A percentile compares a stretch with the other conserved stretches of the same genome.
Evolutionary conservation across 1,284 basidiomycete genomes (phyloP).

Genomic region (Cystobasidium pallidum): DNA sequence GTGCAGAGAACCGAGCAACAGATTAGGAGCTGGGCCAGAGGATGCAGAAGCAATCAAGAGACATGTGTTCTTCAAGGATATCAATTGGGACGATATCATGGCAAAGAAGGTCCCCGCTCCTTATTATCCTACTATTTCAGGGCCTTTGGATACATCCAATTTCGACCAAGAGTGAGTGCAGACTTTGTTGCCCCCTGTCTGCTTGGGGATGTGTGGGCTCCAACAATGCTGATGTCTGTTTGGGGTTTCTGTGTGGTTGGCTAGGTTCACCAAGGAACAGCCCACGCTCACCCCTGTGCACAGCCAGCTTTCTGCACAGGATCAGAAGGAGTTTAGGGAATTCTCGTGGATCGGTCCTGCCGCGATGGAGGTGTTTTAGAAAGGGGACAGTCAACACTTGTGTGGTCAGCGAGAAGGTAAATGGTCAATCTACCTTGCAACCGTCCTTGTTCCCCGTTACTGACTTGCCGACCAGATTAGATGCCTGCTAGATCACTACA

Average conservation of each 20-base stretch:
- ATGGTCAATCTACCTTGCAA: no score
- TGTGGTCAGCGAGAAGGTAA: no score
- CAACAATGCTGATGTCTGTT: background rate
- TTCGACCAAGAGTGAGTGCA: conserved; percentile 77
- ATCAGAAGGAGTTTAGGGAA: conserved; percentile 93
- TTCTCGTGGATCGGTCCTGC: conserved; percentile 70
- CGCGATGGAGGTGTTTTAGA: conserved; percentile 17
- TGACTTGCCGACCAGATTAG: no score
- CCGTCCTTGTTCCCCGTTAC: no score
- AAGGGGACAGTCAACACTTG: no score
- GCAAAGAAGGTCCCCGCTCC: conserved; percentile 96
- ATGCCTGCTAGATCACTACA: no score
- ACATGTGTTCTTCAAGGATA: conserved; percentile 98
- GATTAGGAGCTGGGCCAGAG: conserved; percentile 88
- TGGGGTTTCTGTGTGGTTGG: no score
- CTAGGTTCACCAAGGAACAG: conserved; percentile 71
- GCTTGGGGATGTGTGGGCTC: no score
- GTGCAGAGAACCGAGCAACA: conserved; percentile 86
- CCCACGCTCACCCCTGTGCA: conserved; percentile 98
- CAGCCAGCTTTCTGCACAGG: conserved; percentile 84
- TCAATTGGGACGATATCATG: conserved; percentile 92
- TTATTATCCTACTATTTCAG: conserved; percentile 85
- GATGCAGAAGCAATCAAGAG: conserved; percentile 98
- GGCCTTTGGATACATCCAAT: conserved; percentile 66
- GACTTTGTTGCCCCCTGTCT: no score